Evolutionary conservation across 768 basidiomycete genomes (phyloP).

Genomic region (Suillus fuscotomentosus): DNA sequence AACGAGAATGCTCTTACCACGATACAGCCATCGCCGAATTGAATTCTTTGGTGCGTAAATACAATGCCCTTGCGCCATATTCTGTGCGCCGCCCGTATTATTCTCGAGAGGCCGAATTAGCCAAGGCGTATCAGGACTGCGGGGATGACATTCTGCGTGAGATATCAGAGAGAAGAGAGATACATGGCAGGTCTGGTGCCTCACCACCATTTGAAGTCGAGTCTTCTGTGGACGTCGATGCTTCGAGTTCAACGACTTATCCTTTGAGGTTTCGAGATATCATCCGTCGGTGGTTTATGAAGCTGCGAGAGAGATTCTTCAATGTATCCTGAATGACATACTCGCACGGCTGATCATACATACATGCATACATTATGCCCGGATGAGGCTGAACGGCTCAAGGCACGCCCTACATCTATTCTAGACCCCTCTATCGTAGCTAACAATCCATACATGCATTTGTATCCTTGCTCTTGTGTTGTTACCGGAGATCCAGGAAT

Average conservation of each 20-base stretch:
- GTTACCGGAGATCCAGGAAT: neutral
- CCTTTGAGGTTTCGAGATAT: constrained; percentile 25
- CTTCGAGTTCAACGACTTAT: neutral
- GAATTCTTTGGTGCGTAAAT: constrained; percentile 73
- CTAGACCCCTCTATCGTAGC: constrained; percentile 5
- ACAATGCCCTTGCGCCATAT: constrained; percentile 80
- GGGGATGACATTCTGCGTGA: constrained; percentile 51
- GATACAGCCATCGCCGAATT: constrained; percentile 66
- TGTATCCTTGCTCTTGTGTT: neutral
- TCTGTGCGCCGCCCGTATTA: constrained; percentile 68
- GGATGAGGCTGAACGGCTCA: neutral
- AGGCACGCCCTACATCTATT: constrained; percentile 4
- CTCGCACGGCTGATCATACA: neutral
- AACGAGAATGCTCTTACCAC: constrained; percentile 65
- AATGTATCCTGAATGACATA: neutral
- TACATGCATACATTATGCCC: neutral
- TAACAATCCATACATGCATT: constrained; percentile 4
- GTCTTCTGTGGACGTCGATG: constrained; percentile 10
- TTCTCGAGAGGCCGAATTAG: constrained; percentile 55
- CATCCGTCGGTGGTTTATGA: constrained; percentile 27
- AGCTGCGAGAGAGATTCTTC: constrained; percentile 11
- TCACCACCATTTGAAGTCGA: constrained; percentile 5
- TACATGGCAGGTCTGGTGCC: neutral
- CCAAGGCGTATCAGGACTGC: constrained; percentile 47
- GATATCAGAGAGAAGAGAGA: constrained; percentile 28